phyloP scores from a whole-genome alignment of 148 eudicot species.

The Gaultheria prostrata region DNA sequence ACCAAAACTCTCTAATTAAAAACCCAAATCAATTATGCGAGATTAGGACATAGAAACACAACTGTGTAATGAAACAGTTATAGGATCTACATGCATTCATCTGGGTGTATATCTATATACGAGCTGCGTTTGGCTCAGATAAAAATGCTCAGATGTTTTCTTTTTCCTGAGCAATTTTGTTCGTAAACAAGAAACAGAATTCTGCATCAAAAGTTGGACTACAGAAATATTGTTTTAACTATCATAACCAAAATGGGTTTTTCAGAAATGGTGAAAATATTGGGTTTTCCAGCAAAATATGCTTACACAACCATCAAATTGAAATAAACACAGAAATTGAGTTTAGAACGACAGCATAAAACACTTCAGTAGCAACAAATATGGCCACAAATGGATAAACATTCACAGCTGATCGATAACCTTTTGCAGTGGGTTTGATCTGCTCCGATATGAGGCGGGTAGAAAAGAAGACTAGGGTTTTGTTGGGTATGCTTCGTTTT shows the following conservation, averaged over 20 bases:
- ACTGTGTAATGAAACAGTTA: background rate
- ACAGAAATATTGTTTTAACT: background rate
- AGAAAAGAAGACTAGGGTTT: constrained; percentile 6
- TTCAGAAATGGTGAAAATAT: background rate
- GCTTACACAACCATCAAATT: too few relatives aligned
- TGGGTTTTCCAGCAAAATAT: background rate
- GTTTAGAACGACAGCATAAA: background rate
- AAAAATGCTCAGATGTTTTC: background rate
- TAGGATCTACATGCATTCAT: background rate
- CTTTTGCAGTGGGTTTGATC: background rate
- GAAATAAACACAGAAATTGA: background rate
- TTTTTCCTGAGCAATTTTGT: background rate
- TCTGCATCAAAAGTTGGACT: background rate
- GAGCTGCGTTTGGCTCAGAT: background rate
- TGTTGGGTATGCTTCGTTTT: background rate
- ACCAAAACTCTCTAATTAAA: background rate
- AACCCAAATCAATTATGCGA: too few relatives aligned
- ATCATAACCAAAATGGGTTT: background rate
- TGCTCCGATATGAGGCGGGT: constrained; percentile 7
- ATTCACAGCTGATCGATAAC: background rate
- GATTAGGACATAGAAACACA: background rate
- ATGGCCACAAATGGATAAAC: background rate
- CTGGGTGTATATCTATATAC: background rate
- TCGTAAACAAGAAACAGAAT: background rate
- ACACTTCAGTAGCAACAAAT: background rate